Evolutionary conservation across 441 rosid genomes (phyloP).

Genomic region (Gossypium trilobum): DNA sequence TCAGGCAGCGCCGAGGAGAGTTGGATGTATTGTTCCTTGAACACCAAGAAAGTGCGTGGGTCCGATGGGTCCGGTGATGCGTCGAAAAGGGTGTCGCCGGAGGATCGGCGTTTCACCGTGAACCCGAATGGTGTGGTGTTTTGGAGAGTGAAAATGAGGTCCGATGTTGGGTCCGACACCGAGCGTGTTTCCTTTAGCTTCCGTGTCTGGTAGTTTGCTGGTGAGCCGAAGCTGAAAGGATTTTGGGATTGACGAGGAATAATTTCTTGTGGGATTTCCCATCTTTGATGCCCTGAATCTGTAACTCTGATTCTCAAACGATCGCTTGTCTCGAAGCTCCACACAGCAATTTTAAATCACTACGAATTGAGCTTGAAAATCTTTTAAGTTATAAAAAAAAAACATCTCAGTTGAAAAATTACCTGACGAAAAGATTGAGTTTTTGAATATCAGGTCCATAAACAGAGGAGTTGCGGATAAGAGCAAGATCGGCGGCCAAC

Average conservation of each 20-base stretch:
- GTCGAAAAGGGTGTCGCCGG: constrained; percentile 57
- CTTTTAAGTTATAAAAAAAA: not conserved
- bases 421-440: constrained; percentile 52
- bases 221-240: too few relatives aligned
- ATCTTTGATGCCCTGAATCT: constrained; percentile 28
- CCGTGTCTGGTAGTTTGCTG: not conserved
- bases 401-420: not conserved
- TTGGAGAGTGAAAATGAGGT: constrained; percentile 50
- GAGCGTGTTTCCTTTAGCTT: not conserved
- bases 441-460: constrained; percentile 42
- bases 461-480: constrained; percentile 37
- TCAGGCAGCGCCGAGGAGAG: constrained; percentile 49
- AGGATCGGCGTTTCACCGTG: constrained; percentile 44
- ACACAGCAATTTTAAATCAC: not conserved
- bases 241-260: constrained; percentile 31
- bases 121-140: constrained; percentile 59
- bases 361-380: not conserved
- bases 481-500: constrained; percentile 41
- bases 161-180: constrained; percentile 31
- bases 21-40: constrained; percentile 71
- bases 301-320: constrained; percentile 34
- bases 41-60: constrained; percentile 33
- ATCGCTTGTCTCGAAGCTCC: constrained; percentile 33
- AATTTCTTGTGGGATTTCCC: constrained; percentile 35
- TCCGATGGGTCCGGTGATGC: constrained; percentile 21